Evolutionary conservation across 805 yeast genomes (phyloP).

Genomic region (Starmerella stigmatis): DNA sequence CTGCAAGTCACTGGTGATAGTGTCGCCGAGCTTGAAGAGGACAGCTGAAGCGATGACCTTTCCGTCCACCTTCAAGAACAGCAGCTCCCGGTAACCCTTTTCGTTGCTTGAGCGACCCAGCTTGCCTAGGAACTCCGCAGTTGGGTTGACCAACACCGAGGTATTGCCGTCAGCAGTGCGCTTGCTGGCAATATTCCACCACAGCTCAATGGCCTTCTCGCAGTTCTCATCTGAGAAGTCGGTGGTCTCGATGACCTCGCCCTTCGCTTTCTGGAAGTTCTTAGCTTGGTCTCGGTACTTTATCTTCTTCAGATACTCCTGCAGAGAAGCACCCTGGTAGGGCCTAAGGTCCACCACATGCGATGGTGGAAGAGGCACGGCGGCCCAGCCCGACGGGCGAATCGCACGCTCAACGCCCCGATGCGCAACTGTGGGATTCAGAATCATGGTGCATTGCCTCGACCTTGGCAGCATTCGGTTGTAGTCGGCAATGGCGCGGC

Average conservation of each 20-base stretch:
- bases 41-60: conserved; percentile 36
- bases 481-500: conserved; percentile 34
- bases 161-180: conserved; percentile 34
- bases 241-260: conserved; percentile 31
- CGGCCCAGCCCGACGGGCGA: conserved; percentile 34
- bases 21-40: conserved; percentile 36
- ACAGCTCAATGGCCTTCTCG: conserved; percentile 29
- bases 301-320: conserved; percentile 35
- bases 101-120: conserved; percentile 29
- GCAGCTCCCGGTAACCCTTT: conserved; percentile 29
- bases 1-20: conserved; percentile 38
- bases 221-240: conserved; percentile 32
- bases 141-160: conserved; percentile 33
- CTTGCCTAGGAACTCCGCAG: conserved; percentile 28
- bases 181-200: conserved; percentile 35
- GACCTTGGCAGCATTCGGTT: conserved; percentile 26
- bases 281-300: conserved; percentile 35
- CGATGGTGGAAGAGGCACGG: conserved; percentile 33
- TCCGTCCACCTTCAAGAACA: conserved; percentile 35
- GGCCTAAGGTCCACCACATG: conserved; percentile 37
- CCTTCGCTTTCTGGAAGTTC: conserved; percentile 31
- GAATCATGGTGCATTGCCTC: conserved; percentile 31
- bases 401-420: conserved; percentile 31
- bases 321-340: conserved; percentile 28
- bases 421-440: conserved; percentile 35